Evolutionary conservation across 2,329 filamentous ascomycete genomes (phyloP).

Genomic region (Pestalotiopsis sp.): DNA sequence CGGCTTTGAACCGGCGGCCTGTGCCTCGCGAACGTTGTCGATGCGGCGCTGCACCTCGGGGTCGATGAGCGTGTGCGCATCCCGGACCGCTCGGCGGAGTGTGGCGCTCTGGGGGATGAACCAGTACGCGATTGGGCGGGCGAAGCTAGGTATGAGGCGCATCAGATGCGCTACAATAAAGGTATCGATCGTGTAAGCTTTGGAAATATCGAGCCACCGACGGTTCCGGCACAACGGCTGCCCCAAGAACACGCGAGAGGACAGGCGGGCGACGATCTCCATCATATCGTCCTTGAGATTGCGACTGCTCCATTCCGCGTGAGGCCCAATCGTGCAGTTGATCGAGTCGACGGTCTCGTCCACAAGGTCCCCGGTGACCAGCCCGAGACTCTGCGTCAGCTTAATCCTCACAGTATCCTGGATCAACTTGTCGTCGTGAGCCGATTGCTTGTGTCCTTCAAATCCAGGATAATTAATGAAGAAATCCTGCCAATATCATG

Average conservation of each 20-base stretch:
- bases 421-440: neutral
- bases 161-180: slow-evolving; percentile 40
- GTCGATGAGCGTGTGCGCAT: slow-evolving; percentile 37
- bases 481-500: neutral
- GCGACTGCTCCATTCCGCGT: slow-evolving; percentile 41
- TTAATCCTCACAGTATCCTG: neutral
- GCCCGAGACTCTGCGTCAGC: neutral
- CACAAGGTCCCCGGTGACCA: slow-evolving; percentile 1
- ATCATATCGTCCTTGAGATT: slow-evolving; percentile 39
- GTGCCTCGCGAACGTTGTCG: slow-evolving; percentile 25
- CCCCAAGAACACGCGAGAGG: slow-evolving; percentile 52
- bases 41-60: slow-evolving; percentile 34
- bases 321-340: slow-evolving; percentile 32
- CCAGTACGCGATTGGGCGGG: slow-evolving; percentile 45
- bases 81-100: slow-evolving; percentile 38
- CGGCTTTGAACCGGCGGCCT: slow-evolving; percentile 28
- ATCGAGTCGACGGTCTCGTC: slow-evolving; percentile 21
- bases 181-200: slow-evolving; percentile 42
- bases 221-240: slow-evolving; percentile 45
- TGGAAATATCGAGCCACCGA: slow-evolving; percentile 47
- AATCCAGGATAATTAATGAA: slow-evolving; percentile 4
- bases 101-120: slow-evolving; percentile 42
- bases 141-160: slow-evolving; percentile 39
- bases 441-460: neutral
- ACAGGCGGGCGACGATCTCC: slow-evolving; percentile 48